These are phyloP conservation scores for Agrocybe pediades DNA, from an alignment of 768 basidiomycete species.

Conservation along the genomic window DNA sequence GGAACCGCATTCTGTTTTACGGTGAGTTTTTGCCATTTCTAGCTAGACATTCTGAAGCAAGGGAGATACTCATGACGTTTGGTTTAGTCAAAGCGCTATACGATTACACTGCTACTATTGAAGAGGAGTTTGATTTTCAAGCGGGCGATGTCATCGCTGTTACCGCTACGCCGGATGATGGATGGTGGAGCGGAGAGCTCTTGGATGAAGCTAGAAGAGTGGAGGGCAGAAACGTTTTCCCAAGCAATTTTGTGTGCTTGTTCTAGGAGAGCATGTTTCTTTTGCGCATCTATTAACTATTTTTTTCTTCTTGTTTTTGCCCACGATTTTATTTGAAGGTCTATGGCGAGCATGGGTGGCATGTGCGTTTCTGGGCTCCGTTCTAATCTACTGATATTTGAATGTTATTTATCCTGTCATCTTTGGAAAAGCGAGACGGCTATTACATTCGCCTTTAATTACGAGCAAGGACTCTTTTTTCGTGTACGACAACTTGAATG, in stretches of 20 bases:
- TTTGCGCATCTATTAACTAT: background rate
- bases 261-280: slow-evolving; percentile 57
- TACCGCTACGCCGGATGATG: slow-evolving; percentile 91
- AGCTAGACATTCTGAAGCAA: background rate
- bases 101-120: slow-evolving; percentile 81
- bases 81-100: slow-evolving; percentile 81
- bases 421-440: background rate
- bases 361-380: too few species aligned
- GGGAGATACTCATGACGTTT: background rate
- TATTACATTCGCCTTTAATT: background rate
- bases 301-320: background rate
- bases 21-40: slow-evolving; percentile 49
- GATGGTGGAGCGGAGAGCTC: slow-evolving; percentile 96
- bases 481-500: background rate
- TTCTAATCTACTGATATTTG: background rate
- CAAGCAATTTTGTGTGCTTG: slow-evolving; percentile 84
- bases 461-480: background rate
- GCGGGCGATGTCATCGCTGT: slow-evolving; percentile 96
- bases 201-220: slow-evolving; percentile 72
- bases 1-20: slow-evolving; percentile 74
- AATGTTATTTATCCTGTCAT: background rate
- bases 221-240: slow-evolving; percentile 77
- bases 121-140: slow-evolving; percentile 97
- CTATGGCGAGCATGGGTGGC: background rate
- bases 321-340: background rate